Percentiles rank a stretch among this genome's conserved stretches.
Evolutionary conservation across 768 basidiomycete genomes (phyloP).

Genomic region (Amanita phalloides): DNA sequence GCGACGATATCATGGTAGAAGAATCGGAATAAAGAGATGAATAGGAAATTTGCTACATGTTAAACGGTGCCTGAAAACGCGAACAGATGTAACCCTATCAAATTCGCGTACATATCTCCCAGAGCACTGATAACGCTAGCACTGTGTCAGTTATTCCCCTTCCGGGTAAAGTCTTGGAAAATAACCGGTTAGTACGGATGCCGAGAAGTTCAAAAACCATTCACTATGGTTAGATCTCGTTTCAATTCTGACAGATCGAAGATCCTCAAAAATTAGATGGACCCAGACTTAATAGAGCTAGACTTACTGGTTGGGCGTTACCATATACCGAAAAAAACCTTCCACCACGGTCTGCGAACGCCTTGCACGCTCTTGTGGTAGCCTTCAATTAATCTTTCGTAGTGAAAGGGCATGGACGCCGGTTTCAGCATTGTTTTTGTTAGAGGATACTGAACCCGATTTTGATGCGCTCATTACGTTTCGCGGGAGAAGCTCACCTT

Average conservation of each 20-base stretch:
- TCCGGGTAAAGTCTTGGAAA: no score
- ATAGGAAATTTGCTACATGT: background rate
- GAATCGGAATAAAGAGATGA: conserved; percentile 11
- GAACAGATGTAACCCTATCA: background rate
- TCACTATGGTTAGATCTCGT: no score
- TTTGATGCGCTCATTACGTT: conserved; percentile 7
- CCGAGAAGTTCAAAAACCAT: no score
- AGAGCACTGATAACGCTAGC: no score
- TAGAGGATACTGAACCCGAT: conserved; percentile 44
- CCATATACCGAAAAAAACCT: conserved; percentile 73
- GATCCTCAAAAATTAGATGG: background rate
- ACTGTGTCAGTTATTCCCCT: no score
- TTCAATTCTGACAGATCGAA: background rate
- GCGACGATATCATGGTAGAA: conserved; percentile 62
- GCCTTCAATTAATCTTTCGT: conserved; percentile 61
- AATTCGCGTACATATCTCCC: no score
- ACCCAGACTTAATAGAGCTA: background rate
- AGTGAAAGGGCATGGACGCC: conserved; percentile 63
- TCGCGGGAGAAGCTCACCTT: conserved; percentile 40
- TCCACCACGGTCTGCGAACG: conserved; percentile 78
- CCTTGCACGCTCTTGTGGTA: conserved; percentile 68
- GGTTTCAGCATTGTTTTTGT: conserved; percentile 56
- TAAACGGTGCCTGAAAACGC: background rate
- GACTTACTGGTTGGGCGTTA: conserved; percentile 16
- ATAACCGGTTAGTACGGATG: no score